Base-by-base conservation (phyloP, 2,329 filamentous ascomycete genomes). In the Pyricularia sp. region DNA sequence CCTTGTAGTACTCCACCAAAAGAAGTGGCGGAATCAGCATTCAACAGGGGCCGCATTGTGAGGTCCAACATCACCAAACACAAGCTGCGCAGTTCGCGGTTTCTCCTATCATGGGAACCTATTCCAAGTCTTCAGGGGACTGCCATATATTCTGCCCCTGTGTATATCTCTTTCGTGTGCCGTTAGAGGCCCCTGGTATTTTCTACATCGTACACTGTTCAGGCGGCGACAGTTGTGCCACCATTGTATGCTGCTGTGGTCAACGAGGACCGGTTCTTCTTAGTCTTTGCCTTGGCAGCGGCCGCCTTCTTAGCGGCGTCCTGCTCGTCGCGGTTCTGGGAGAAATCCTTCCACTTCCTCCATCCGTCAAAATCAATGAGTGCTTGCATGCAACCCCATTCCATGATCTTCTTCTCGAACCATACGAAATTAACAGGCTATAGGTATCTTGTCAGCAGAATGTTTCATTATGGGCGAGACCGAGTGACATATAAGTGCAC, bases 381-480 rank as follows among this genome's bases (percentile, higher is more conserved):
- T 10, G 94, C 94, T 79, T 97, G 94, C 94, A 99, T 99, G 79
- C 94, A 97, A 65, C 94, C 94, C 94, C 94, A 99, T 81, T 99
- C 94, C 78, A 96, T 97, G 70, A 97, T 93, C 76, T 99, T 99
- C 66, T 93, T 87, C 75, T 97, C 91, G 30, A 99, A 84, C 93
- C 93, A 99, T 66, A 96, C 89, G 73, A 97, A 97, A 74, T 96
- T 96, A 70, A 99, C 93, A 24, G 94, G 94, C 91, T 96, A 12
- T 6, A 62, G 12, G 35, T 3, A 55, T 10, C 61, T 72, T 68
- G 22, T 66, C 22, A 62, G 62, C n/a, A 62, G 61, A 35, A 22
- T 5, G 60, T 30, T 12, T 19, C 4, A 12, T 1, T 30, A 6
- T 61, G 5, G 33, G 24, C 7, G 9, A 33, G 31, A 49, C 40